Base-by-base conservation (phyloP, 1,284 basidiomycete genomes). In the Cystobasidiaceae sp. region DNA sequence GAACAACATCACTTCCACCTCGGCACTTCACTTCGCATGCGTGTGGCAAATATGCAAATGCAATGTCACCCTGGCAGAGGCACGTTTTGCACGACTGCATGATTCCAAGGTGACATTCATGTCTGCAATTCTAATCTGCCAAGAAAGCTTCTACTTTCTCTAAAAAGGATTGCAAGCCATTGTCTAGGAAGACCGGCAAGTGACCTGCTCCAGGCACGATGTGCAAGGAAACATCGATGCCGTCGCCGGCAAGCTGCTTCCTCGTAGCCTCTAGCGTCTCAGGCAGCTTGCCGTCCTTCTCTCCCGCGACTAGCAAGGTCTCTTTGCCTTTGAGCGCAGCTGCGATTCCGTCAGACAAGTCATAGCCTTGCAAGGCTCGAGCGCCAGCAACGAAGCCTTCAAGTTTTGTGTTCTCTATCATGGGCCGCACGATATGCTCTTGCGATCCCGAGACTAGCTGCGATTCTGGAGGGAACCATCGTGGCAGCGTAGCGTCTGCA, bases 341-440 rank as follows among this genome's bases (percentile, higher is more conserved):
- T 9, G 73, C 68, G 11, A 79, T 70, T 13, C 75, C 75, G 19
- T 73, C 71, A 41, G 75, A 64, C 33, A 79, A 68, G 54, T 79
- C 77, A 71, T 79, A 79, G 17, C 74, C 74, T 71, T 78, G 78
- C 45, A 79, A 61, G 1, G 78, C 77, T 2, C 74, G 71, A 2
- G 77, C 78, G 17, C 77, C 75, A 21, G 70, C 71, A 6, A 72
- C 75, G 56, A 79, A 79, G 3, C 78, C 78, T 56, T 77, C 75
- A 17, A 78, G 65, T n/a, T 67, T 65, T 9, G 78, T 79, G 1
- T 65, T 46, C 25, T 69, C 67, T 48, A 79, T 70, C 73, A 77
- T 75, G 27, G 71, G 69, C 32, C 67, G 41, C 9, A 75, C 66
- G 48, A 71, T 68, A 15, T 68, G 67, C 41, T 68, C 60, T 62